Evolutionary conservation across 352 stramenopile species (phyloP).

Genomic region (Globisporangium rhizosaccharum): DNA sequence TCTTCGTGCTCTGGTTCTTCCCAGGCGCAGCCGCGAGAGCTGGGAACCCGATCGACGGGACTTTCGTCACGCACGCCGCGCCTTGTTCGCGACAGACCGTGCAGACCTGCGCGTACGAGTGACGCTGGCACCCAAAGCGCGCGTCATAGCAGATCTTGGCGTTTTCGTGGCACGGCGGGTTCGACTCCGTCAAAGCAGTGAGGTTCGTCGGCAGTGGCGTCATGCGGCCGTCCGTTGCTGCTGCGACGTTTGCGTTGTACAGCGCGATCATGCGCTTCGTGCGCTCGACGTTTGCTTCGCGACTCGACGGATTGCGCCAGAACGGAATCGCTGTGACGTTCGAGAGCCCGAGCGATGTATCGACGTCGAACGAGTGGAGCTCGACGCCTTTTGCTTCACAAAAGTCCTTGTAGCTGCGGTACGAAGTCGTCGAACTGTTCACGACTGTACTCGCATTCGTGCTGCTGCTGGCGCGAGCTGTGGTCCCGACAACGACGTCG

Average conservation of each 20-base stretch:
- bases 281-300: conserved; percentile 46
- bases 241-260: conserved; percentile 36
- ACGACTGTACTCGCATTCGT: conserved; percentile 11
- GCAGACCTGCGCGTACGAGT: conserved; percentile 64
- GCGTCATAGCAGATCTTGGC: conserved; percentile 43
- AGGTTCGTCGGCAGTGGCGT: conserved; percentile 35
- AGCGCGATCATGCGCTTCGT: conserved; percentile 41
- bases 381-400: conserved; percentile 40
- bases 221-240: conserved; percentile 28
- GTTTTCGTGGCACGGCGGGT: conserved; percentile 64
- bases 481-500: too few relatives aligned
- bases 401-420: conserved; percentile 42
- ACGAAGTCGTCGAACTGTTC: conserved; percentile 9
- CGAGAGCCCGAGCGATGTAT: conserved; percentile 41
- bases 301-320: conserved; percentile 46
- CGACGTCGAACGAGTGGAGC: conserved; percentile 45
- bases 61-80: conserved; percentile 28
- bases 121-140: conserved; percentile 41
- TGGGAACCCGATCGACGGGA: conserved; percentile 40
- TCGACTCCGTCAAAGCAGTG: conserved; percentile 28
- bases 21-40: conserved; percentile 24
- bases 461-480: too few relatives aligned
- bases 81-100: conserved; percentile 38
- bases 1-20: conserved; percentile 16
- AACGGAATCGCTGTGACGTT: conserved; percentile 51